Base-by-base conservation (phyloP, 2,329 filamentous ascomycete species). In the Arthrinium puccinioides region DNA sequence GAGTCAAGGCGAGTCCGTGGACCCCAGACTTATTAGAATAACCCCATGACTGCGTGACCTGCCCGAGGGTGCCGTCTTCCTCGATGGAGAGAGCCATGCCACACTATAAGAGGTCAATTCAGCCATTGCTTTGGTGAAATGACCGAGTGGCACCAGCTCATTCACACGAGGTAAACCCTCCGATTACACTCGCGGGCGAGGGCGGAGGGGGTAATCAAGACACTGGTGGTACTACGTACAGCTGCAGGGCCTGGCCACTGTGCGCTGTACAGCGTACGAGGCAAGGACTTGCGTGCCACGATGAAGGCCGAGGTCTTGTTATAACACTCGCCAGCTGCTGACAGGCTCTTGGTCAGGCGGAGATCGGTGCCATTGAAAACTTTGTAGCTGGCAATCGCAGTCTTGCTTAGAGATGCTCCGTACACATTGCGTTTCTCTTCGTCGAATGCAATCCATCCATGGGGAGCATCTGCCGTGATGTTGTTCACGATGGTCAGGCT, bases 401-500 rank as follows among this genome's bases (percentile, higher is more conserved):
- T 3, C 31, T 21, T 18, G 11, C 6, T 5, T 6, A 19, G 26
- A 16, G 18, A 39, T 2, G 26, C 20, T 37, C 31, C 31, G 14
- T 33, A 33, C n/a, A 33, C 31, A 21, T 23, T 33, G 14, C 9
- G 15, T 21, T 13, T 16, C 20, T 6, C 27, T n/a, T 44, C 45
- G 11, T 45, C 43, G 25, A 51, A 43, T 6, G 44, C 31, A 13
- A 50, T 43, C 48, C 49, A 50, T 13, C 41, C 37, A 13, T 48
- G 43, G 3, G 40, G 15, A 3, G 43, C 15, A n/a, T 45, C 29
- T 11, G 47, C 43, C 11, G 29, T 34, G 11, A 43, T 42, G 19
- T 39, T 74, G 59, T 82, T 79, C 51, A 81, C 60, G 31, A 38
- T 21, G 23, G 23, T 24, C 20, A 29, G 15, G 24, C 28, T 13